phyloP scores from a whole-genome alignment of 768 basidiomycete species.

The Suillus tomentosus region DNA sequence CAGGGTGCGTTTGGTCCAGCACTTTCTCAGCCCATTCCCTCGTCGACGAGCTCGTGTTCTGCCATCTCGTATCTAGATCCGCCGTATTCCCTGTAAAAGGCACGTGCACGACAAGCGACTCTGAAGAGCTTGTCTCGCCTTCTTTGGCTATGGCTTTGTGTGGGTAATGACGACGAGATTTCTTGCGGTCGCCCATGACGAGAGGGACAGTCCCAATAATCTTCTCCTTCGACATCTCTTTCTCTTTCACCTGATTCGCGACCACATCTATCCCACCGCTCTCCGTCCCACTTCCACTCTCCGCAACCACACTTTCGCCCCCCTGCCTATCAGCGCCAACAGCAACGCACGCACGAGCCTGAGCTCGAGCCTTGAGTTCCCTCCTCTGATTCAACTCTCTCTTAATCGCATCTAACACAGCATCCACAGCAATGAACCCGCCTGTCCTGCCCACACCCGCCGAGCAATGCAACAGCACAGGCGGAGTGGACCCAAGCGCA shows the following conservation, averaged over 20 bases:
- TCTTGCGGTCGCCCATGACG: conserved; percentile 29
- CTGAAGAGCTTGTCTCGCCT: conserved; percentile 21
- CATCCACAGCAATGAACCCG: conserved; percentile 88
- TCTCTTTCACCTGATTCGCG: conserved; percentile 8
- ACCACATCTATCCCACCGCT: conserved; percentile 31
- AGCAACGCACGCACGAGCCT: conserved; percentile 10
- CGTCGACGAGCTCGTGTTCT: conserved; percentile 32
- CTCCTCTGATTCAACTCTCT: conserved; percentile 50
- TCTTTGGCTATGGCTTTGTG: conserved; percentile 7
- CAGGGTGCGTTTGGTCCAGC: conserved; percentile 32
- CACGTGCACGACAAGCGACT: conserved; percentile 33
- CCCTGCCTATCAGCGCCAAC: conserved; percentile 5
- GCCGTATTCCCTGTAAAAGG: conserved; percentile 21
- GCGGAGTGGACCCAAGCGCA: conserved; percentile 47
- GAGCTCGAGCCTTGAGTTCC: conserved; percentile 21
- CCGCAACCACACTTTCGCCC: not conserved
- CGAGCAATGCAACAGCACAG: conserved; percentile 85
- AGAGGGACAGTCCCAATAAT: conserved; percentile 28
- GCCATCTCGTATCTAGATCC: conserved; percentile 23
- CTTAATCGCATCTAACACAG: conserved; percentile 75
- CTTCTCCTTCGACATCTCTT: conserved; percentile 9
- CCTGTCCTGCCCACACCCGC: conserved; percentile 96
- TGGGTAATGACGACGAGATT: conserved; percentile 19
- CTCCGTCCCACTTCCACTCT: conserved; percentile 5
- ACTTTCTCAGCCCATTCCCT: conserved; percentile 51